These are phyloP conservation scores for Phytophthora podocarpi DNA, from an alignment of 352 stramenopile species.

Conservation along the genomic window DNA sequence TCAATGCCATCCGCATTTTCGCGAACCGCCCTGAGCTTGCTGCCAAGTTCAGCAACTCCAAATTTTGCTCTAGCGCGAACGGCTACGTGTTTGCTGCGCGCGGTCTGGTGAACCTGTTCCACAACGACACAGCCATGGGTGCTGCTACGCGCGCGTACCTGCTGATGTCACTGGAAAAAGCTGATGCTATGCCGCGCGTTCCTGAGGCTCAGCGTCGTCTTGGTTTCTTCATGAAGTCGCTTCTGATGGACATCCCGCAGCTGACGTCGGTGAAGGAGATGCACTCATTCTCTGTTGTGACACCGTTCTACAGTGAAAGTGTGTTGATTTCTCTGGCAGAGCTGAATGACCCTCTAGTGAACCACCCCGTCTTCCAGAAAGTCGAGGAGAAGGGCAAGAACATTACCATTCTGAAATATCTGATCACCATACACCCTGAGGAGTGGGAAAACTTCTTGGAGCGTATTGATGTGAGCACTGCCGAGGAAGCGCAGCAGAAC, in stretches of 20 bases:
- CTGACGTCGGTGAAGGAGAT: slow-evolving; percentile 77
- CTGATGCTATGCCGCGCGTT: slow-evolving; percentile 72
- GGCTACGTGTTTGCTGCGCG: slow-evolving; percentile 79
- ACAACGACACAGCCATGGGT: slow-evolving; percentile 79
- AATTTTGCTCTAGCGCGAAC: slow-evolving; percentile 80
- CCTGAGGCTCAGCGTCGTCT: slow-evolving; percentile 76
- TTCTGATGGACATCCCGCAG: slow-evolving; percentile 82
- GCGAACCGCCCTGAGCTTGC: slow-evolving; percentile 57
- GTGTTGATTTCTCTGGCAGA: slow-evolving; percentile 70
- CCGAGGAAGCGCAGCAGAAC: slow-evolving; percentile 66
- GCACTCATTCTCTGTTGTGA: slow-evolving; percentile 84
- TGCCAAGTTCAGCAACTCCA: slow-evolving; percentile 70
- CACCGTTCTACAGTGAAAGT: slow-evolving; percentile 77
- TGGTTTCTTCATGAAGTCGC: slow-evolving; percentile 83
- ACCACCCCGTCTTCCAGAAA: slow-evolving; percentile 74
- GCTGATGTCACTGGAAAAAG: slow-evolving; percentile 72
- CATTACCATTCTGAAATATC: slow-evolving; percentile 82
- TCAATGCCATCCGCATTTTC: slow-evolving; percentile 66
- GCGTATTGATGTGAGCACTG: slow-evolving; percentile 64
- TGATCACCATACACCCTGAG: slow-evolving; percentile 77
- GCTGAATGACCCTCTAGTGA: slow-evolving; percentile 69
- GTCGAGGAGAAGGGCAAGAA: slow-evolving; percentile 83
- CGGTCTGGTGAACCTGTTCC: slow-evolving; percentile 78
- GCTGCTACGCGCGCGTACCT: slow-evolving; percentile 74
- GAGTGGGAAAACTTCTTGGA: slow-evolving; percentile 86